A percentile compares a stretch with the other conserved stretches of the same genome.
Evolutionary conservation across 2,329 filamentous ascomycete species (phyloP).

Genomic region (Venturia pyrina): DNA sequence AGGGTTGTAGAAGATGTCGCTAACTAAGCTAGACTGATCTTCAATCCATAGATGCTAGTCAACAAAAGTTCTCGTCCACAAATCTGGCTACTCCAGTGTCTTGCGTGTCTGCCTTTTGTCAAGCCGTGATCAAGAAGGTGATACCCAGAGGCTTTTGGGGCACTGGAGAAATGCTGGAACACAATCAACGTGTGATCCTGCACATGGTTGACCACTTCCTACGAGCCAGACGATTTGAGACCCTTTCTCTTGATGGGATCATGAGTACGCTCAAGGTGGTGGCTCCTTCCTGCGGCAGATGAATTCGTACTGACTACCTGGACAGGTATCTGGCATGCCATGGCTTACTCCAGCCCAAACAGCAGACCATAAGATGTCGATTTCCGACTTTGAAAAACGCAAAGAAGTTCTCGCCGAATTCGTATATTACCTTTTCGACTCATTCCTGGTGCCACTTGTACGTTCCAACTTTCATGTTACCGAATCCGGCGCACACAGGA

Average conservation of each 20-base stretch:
- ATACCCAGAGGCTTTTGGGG: conserved; percentile 74
- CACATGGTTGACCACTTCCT: conserved; percentile 69
- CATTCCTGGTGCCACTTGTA: conserved; percentile 76
- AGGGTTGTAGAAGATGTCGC: neutral
- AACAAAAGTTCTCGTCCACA: conserved; percentile 37
- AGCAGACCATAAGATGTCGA: conserved; percentile 4
- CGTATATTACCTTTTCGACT: conserved; percentile 88
- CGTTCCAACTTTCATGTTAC: conserved; percentile 89
- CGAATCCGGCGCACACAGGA: conserved; percentile 71
- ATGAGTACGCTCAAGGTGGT: conserved; percentile 59
- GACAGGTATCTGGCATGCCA: conserved; percentile 26
- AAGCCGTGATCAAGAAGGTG: conserved; percentile 60
- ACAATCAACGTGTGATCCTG: conserved; percentile 56
- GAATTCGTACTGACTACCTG: neutral
- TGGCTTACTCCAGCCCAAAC: conserved; percentile 3
- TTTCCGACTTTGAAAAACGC: conserved; percentile 46
- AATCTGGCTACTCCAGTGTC: conserved; percentile 57
- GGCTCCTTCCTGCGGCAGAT: neutral
- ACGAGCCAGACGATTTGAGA: conserved; percentile 69
- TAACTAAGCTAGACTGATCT: neutral
- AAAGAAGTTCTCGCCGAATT: conserved; percentile 73
- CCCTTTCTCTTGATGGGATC: conserved; percentile 66
- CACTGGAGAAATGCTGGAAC: conserved; percentile 34
- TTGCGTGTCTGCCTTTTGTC: conserved; percentile 78
- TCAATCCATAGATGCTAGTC: neutral